Base-by-base conservation (phyloP, 257 asterid genomes). In the Linaria vulgaris region DNA sequence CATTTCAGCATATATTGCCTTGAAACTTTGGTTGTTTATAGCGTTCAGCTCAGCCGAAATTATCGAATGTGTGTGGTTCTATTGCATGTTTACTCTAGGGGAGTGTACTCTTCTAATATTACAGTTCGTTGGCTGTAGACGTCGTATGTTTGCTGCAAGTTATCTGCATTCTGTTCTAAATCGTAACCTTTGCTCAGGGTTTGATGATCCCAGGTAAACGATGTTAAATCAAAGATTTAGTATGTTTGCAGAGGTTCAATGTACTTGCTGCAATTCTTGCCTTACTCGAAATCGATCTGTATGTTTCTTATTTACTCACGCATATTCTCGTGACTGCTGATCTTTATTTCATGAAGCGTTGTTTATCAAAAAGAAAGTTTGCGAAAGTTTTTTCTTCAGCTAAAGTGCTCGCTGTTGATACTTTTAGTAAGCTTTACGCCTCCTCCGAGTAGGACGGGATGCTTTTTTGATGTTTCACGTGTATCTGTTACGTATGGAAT, bases 391-490 rank as follows among this genome's bases (percentile, higher is more conserved):
- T 55, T 41, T 56, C 31, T 64, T 3, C n/a, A 3, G 14, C 56
- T 19, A 45, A 58, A 43, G 31, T 44, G 59, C 51, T 45, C 25
- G 14, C 23, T 15, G 34, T 43, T 53, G 78, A 69, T 39, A 37
- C 24, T 31, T 56, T 63, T 56, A 56, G 37, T 21, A 43, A 66
- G 41, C n/a, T 37, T 16, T 50, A 45, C 20, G 52, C 63, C 52
- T 38, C 66, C 65, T 38, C 56, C 39, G 15, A 45, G 69, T 60
- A 14, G 58, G 45, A 19, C 23, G 2, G 39, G 59, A 47, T 72
- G 64, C 34, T 57, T 22, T 27, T 50, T 31, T 49, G 50, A 45
- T 25, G 58, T 71, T 52, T 59, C 69, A 46, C 21, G 41, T 43
- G 30, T 9, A 27, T 21, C 47, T 50, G 12, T 38, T 47, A 21